Percentiles rank a stretch among this genome's conserved stretches.
Conservation (phyloP, 1,284 basidiomycete genomes). For the Ganoderma boninense region DNA sequence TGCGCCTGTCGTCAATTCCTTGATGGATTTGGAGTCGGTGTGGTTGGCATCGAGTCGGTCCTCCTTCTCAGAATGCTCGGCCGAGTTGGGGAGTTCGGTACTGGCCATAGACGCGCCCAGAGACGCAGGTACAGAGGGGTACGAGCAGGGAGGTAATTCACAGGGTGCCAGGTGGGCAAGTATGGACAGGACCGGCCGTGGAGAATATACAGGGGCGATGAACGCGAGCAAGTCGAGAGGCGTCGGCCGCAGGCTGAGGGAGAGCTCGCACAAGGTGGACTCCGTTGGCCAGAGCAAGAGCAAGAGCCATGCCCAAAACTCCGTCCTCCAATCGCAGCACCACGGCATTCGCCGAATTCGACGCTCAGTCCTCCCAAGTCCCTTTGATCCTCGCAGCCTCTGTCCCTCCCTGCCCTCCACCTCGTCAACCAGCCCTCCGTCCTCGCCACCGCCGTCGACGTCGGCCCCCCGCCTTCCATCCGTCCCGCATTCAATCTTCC, state of each 20-base stretch:
- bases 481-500: background rate
- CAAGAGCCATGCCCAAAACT: background rate
- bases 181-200: conserved; percentile 14
- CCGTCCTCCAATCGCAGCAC: conserved; percentile 18
- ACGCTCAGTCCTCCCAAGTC: background rate
- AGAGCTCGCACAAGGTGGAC: conserved; percentile 11
- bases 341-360: conserved; percentile 15
- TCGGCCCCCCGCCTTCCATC: background rate
- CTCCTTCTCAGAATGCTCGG: conserved; percentile 53
- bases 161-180: conserved; percentile 1
- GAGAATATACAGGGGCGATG: conserved; percentile 13
- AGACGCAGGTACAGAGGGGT: conserved; percentile 54
- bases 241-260: conserved; percentile 21
- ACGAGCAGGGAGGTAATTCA: conserved; percentile 13
- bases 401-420: background rate
- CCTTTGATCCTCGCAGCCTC: background rate
- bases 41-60: conserved; percentile 32
- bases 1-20: conserved; percentile 13
- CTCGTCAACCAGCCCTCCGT: background rate
- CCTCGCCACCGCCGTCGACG: background rate
- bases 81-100: conserved; percentile 57
- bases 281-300: conserved; percentile 9
- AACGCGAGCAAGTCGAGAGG: conserved; percentile 12
- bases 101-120: conserved; percentile 82
- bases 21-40: conserved; percentile 20